Conservation (phyloP, 1,284 basidiomycete genomes). For the Cutaneotrichosporon mucoides region DNA sequence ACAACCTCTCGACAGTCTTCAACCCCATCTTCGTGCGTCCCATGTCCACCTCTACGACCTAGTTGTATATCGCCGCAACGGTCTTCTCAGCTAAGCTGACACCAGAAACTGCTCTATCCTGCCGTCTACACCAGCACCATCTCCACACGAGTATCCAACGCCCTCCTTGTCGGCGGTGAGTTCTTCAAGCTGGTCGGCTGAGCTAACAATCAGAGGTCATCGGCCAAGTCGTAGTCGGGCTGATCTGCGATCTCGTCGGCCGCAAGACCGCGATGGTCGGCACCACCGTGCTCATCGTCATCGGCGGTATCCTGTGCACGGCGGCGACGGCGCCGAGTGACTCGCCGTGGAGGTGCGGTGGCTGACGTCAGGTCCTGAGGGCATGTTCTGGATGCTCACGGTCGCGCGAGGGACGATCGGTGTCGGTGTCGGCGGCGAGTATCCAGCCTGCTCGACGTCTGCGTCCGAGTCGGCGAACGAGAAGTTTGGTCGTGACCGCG, state of each 20-base stretch:
- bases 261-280: constrained; percentile 66
- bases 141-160: constrained; percentile 68
- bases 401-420: constrained; percentile 68
- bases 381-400: constrained; percentile 69
- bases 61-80: too few species aligned
- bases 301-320: constrained; percentile 67
- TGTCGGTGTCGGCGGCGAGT: constrained; percentile 60
- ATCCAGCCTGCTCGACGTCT: constrained; percentile 65
- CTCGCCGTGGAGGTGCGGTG: neutral
- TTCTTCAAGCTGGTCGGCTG: neutral
- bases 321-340: constrained; percentile 59
- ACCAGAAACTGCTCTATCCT: constrained; percentile 20
- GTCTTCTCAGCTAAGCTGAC: constrained; percentile 1
- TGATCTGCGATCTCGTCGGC: constrained; percentile 67
- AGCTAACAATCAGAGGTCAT: constrained; percentile 29
- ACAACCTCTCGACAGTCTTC: constrained; percentile 30
- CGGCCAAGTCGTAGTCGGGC: constrained; percentile 47
- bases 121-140: constrained; percentile 57
- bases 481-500: constrained; percentile 59
- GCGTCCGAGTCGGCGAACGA: constrained; percentile 72
- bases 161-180: constrained; percentile 62
- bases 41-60: too few species aligned
- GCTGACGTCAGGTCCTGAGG: constrained; percentile 31
- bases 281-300: constrained; percentile 65
- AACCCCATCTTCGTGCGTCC: constrained; percentile 25